Percentiles rank a stretch among this genome's conserved stretches.
Conservation (phyloP, 768 basidiomycete species). For the Cystofilobasidium bisporidii region DNA sequence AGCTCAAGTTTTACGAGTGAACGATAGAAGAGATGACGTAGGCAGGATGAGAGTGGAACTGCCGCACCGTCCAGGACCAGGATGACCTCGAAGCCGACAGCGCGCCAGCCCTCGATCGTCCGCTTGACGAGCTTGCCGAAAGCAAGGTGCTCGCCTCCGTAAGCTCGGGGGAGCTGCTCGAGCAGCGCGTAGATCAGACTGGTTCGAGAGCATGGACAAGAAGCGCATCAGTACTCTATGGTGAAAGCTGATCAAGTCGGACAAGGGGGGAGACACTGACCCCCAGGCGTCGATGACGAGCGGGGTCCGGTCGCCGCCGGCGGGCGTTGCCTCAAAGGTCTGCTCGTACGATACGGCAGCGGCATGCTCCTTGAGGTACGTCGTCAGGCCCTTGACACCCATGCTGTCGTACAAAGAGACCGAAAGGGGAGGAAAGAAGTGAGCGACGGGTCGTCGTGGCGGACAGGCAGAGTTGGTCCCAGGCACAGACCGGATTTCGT, state of each 20-base stretch:
- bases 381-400: constrained; percentile 39
- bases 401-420: constrained; percentile 21
- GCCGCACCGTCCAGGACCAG: constrained; percentile 41
- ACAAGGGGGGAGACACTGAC: constrained; percentile 29
- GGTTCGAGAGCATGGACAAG: not conserved
- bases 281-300: constrained; percentile 41
- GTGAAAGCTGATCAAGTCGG: constrained; percentile 4
- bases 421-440: no score
- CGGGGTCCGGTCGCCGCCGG: constrained; percentile 23
- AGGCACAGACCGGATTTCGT: no score
- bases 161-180: constrained; percentile 35
- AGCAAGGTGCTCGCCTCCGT: constrained; percentile 38
- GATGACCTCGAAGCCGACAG: constrained; percentile 36
- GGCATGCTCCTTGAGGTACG: constrained; percentile 39
- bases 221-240: not conserved
- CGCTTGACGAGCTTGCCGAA: constrained; percentile 35
- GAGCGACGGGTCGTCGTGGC: no score
- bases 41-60: no score
- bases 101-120: constrained; percentile 34
- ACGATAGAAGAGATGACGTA: not conserved
- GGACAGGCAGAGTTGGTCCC: no score
- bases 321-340: constrained; percentile 4
- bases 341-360: constrained; percentile 33
- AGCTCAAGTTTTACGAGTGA: constrained; percentile 1
- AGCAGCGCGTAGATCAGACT: constrained; percentile 40